Percentiles rank a stretch among this genome's conserved stretches.
Evolutionary conservation across 2,329 filamentous ascomycete species (phyloP).

Genomic region (Fusarium sp.): DNA sequence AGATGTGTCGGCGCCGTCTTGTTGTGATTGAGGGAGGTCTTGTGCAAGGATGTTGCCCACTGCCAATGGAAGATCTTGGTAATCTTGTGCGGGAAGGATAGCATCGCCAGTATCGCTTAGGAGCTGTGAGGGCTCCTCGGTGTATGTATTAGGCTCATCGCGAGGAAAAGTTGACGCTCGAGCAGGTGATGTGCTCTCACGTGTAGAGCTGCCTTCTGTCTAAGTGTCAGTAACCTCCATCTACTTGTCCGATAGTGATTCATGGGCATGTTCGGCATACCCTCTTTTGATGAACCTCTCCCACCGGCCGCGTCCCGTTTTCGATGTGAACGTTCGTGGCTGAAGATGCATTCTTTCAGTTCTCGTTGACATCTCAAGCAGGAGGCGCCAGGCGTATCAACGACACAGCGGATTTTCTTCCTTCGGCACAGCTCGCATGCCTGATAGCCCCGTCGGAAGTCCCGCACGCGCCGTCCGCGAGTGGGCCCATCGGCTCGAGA

Average conservation of each 20-base stretch:
- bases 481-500: not conserved
- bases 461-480: slow-evolving; percentile 16
- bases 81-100: not conserved
- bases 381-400: slow-evolving; percentile 12
- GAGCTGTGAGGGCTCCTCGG: not conserved
- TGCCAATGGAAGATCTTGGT: not conserved
- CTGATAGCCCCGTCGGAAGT: slow-evolving; percentile 30
- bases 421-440: slow-evolving; percentile 31
- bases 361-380: slow-evolving; percentile 30
- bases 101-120: not conserved
- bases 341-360: slow-evolving; percentile 20
- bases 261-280: not conserved
- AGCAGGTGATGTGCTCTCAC: not conserved
- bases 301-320: not conserved
- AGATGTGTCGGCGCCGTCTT: not conserved
- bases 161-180: not conserved
- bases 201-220: not conserved
- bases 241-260: not conserved
- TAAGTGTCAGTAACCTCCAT: not conserved
- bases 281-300: not conserved
- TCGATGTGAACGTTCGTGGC: slow-evolving; percentile 12
- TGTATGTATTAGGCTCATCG: not conserved
- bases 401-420: slow-evolving; percentile 29
- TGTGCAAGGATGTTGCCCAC: not conserved
- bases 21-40: not conserved